phyloP scores from a whole-genome alignment of 2,329 filamentous ascomycete genomes.

The Falciphora oryzae region DNA sequence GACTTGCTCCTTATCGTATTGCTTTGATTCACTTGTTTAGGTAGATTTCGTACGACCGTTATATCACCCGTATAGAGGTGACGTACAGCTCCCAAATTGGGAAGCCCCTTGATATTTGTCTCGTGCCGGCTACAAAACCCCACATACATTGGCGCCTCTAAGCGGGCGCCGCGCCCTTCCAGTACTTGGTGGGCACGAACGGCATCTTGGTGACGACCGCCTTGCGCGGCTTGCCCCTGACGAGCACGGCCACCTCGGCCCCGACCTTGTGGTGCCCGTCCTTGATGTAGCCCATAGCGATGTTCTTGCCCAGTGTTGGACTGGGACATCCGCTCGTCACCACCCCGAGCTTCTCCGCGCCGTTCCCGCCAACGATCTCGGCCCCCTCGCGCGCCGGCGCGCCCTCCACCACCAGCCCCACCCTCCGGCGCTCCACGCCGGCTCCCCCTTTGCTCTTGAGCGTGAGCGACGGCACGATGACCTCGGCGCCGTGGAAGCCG shows the following conservation, averaged over 20 bases:
- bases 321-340: constrained; percentile 89
- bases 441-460: constrained; percentile 65
- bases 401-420: constrained; percentile 78
- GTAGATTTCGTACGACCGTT: not conserved
- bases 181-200: constrained; percentile 77
- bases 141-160: constrained; percentile 8
- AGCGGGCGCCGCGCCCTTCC: constrained; percentile 34
- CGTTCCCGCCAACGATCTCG: constrained; percentile 52
- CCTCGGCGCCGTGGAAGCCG: constrained; percentile 79
- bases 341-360: constrained; percentile 62
- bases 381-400: constrained; percentile 87
- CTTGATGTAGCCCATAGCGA: constrained; percentile 91
- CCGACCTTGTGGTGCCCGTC: constrained; percentile 78
- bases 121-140: not conserved
- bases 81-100: not conserved
- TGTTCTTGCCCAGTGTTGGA: constrained; percentile 80
- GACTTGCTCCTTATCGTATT: too few relatives aligned
- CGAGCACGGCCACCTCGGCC: constrained; percentile 71
- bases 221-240: constrained; percentile 70
- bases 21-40: too few relatives aligned
- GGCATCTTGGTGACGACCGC: constrained; percentile 83
- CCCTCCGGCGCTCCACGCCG: constrained; percentile 65
- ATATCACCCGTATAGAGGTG: not conserved
- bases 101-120: not conserved
- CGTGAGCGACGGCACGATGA: constrained; percentile 71